Evolutionary conservation across 2,329 filamentous ascomycete genomes (phyloP).

Genomic region (Colletotrichum chlorophyti): DNA sequence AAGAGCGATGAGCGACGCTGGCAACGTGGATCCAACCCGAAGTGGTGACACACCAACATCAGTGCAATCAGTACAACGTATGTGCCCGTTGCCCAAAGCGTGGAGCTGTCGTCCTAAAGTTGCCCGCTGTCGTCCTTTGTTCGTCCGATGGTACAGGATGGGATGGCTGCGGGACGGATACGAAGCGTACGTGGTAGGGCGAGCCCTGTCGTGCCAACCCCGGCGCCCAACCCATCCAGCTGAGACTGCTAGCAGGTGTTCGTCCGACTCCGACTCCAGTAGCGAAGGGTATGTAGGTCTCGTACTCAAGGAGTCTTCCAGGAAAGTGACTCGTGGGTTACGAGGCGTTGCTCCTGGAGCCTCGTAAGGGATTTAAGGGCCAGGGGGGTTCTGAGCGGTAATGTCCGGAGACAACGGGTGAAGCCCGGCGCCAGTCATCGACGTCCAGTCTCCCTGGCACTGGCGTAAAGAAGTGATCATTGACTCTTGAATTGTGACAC

Average conservation of each 20-base stretch:
- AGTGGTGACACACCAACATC: slow-evolving; percentile 19
- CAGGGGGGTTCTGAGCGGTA: neutral
- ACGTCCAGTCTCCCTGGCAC: slow-evolving; percentile 1
- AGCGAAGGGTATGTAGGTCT: too few relatives aligned
- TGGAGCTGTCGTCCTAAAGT: slow-evolving; percentile 18
- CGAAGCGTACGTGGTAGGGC: neutral
- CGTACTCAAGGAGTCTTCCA: too few relatives aligned
- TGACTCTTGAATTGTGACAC: neutral
- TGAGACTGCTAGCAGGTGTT: too few relatives aligned
- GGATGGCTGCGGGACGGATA: neutral
- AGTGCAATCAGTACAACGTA: slow-evolving; percentile 11
- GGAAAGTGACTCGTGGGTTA: slow-evolving; percentile 19
- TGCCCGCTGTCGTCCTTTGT: slow-evolving; percentile 9
- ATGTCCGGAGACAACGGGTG: slow-evolving; percentile 9
- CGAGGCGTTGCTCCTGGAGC: slow-evolving; percentile 1
- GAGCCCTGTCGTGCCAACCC: neutral
- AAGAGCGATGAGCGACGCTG: neutral
- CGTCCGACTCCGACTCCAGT: too few relatives aligned
- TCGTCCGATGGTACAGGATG: slow-evolving; percentile 18
- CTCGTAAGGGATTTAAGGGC: neutral
- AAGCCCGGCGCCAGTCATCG: too few relatives aligned
- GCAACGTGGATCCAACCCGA: slow-evolving; percentile 15
- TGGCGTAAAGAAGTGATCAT: neutral
- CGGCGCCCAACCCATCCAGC: neutral
- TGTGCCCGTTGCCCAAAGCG: slow-evolving; percentile 23